These are phyloP conservation scores for Berkeleyomyces basicola DNA, from an alignment of 2,329 filamentous ascomycete genomes.

Conservation along the genomic window DNA sequence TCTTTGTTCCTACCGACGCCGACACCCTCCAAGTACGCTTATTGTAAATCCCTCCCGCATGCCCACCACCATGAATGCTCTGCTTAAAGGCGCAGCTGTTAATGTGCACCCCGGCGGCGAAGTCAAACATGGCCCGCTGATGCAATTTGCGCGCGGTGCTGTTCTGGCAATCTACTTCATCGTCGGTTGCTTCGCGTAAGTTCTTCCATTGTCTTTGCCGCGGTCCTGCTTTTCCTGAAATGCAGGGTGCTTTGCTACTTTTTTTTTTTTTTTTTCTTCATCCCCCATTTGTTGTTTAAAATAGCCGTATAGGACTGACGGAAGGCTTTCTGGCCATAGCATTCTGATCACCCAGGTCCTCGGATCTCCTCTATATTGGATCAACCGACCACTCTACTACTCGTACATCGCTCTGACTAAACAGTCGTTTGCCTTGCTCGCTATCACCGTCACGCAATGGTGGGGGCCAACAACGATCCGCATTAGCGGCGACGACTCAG, in stretches of 20 bases:
- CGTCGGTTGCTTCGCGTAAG: conserved; percentile 32
- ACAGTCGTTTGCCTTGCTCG: conserved; percentile 61
- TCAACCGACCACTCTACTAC: conserved; percentile 65
- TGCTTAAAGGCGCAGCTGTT: conserved; percentile 7
- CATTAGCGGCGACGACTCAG: conserved; percentile 68
- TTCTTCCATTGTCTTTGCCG: background rate
- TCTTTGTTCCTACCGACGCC: background rate
- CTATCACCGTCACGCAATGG: conserved; percentile 67
- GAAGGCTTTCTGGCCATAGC: conserved; percentile 21
- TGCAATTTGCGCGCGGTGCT: conserved; percentile 36
- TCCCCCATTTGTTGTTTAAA: background rate
- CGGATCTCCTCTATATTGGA: conserved; percentile 57
- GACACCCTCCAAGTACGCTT: background rate
- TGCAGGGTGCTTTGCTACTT: background rate
- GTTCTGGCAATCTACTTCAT: conserved; percentile 36
- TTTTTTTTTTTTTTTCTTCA: background rate
- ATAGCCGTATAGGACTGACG: background rate
- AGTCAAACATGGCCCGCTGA: conserved; percentile 31
- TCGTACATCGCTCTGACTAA: conserved; percentile 80
- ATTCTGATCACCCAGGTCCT: conserved; percentile 58
- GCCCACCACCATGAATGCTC: conserved; percentile 3
- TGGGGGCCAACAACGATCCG: conserved; percentile 74
- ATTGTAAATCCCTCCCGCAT: background rate
- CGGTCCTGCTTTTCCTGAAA: background rate
- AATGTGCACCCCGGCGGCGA: conserved; percentile 37